phyloP scores from a whole-genome alignment of 108 stramenopile species.

The Chaetoceros muelleri region DNA sequence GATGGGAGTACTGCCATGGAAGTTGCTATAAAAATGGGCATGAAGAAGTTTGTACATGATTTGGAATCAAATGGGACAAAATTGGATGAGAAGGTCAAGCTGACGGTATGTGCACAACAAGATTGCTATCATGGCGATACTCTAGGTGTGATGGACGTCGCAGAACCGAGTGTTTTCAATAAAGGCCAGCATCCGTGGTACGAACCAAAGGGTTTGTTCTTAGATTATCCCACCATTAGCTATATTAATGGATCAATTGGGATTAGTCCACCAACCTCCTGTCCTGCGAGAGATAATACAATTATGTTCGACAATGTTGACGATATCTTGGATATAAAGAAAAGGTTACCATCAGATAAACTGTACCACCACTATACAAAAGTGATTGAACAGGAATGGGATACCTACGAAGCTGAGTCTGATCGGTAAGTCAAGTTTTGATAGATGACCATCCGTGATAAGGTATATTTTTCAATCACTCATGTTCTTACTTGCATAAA shows the following conservation, averaged over 20 bases:
- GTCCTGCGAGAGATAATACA: constrained; percentile 1
- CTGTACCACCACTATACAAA: constrained; percentile 6
- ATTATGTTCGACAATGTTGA: constrained; percentile 3
- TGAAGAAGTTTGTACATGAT: constrained; percentile 14
- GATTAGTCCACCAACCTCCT: constrained; percentile 1
- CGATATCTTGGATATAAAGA: constrained; percentile 8
- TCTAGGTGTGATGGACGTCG: constrained; percentile 13
- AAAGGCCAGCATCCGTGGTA: constrained; percentile 23
- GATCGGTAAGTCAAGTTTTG: too few species aligned
- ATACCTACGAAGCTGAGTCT: constrained; percentile 1
- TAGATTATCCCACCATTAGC: constrained; percentile 10
- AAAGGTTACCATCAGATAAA: constrained; percentile 3
- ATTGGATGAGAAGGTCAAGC: constrained; percentile 2
- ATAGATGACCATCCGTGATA: too few species aligned
- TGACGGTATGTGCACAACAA: constrained; percentile 6
- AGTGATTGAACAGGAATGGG: constrained; percentile 14
- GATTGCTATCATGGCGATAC: constrained; percentile 24
- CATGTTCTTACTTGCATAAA: too few species aligned
- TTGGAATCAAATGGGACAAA: not conserved
- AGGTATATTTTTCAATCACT: too few species aligned
- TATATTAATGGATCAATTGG: constrained; percentile 7
- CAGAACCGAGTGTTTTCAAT: constrained; percentile 19
- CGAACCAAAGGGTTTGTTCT: constrained; percentile 14
- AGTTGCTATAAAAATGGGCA: constrained; percentile 18
- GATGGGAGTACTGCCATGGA: constrained; percentile 16